Evolutionary conservation across 164 flowering plant species (phyloP).

Genomic region (Magnolia sinica): DNA sequence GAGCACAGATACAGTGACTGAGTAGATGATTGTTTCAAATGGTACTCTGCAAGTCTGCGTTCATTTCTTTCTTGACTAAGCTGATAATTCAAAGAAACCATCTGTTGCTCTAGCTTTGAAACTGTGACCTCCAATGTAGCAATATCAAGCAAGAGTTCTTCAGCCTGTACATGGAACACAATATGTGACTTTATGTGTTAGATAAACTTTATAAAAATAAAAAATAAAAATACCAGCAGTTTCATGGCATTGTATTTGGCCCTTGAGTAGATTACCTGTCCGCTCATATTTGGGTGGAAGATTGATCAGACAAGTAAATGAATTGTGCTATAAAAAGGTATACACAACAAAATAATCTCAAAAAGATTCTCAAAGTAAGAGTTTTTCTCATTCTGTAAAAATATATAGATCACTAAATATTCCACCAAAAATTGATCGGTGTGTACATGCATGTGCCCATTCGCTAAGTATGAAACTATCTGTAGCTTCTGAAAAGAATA

Average conservation of each 20-base stretch:
- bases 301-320: background rate
- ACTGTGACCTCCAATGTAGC: constrained; percentile 52
- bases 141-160: constrained; percentile 55
- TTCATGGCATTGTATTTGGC: background rate
- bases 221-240: background rate
- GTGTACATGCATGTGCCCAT: background rate
- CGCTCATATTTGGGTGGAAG: background rate
- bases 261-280: background rate
- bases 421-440: background rate
- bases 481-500: background rate
- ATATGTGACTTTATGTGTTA: background rate
- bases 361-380: background rate
- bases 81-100: constrained; percentile 58
- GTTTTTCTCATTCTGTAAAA: background rate
- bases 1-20: constrained; percentile 23
- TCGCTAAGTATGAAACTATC: background rate
- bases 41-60: constrained; percentile 62
- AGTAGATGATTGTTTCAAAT: constrained; percentile 38
- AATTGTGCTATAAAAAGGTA: background rate
- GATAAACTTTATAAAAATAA: background rate
- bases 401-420: background rate
- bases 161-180: constrained; percentile 39
- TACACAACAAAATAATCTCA: background rate
- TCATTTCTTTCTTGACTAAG: constrained; percentile 84
- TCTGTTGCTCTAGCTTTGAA: constrained; percentile 60